A percentile compares a stretch with the other conserved stretches of the same genome.
Conservation (phyloP, 2,329 filamentous ascomycete species). For the Metarhizium brunneum region DNA sequence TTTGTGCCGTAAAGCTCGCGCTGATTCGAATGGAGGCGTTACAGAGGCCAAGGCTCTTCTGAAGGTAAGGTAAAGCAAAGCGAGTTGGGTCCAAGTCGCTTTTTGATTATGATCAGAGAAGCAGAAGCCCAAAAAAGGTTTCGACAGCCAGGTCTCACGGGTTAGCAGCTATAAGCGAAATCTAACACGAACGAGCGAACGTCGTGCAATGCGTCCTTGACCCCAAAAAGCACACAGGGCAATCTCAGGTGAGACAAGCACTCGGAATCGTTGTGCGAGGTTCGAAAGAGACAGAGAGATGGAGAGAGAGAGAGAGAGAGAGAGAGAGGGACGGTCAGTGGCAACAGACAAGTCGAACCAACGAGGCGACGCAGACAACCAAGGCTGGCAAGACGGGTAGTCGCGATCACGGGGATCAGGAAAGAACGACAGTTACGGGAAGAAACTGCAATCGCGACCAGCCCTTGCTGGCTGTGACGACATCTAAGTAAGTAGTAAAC, state of each 20-base stretch:
- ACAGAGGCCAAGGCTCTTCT: not conserved
- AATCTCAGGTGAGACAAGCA: not conserved
- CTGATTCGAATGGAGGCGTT: not conserved
- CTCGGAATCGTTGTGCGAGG: not conserved
- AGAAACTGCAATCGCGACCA: not conserved
- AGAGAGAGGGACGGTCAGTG: too few relatives aligned
- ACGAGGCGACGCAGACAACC: not conserved
- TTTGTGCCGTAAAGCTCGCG: not conserved
- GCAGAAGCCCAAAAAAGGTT: not conserved
- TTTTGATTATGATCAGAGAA: not conserved
- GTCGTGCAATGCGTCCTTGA: not conserved
- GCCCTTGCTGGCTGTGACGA: not conserved
- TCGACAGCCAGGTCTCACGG: not conserved
- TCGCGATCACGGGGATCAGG: not conserved
- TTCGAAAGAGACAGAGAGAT: not conserved
- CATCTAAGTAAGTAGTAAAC: not conserved
- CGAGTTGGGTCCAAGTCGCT: not conserved
- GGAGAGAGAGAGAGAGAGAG: not conserved
- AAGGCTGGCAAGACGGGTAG: not conserved
- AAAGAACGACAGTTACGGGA: not conserved
- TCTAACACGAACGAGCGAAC: not conserved
- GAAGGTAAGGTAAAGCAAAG: not conserved
- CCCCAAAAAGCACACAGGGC: conserved; percentile 2
- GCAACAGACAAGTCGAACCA: not conserved
- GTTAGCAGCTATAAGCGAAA: not conserved